Conservation (phyloP, 768 basidiomycete species). For the Roridomyces roridus region DNA sequence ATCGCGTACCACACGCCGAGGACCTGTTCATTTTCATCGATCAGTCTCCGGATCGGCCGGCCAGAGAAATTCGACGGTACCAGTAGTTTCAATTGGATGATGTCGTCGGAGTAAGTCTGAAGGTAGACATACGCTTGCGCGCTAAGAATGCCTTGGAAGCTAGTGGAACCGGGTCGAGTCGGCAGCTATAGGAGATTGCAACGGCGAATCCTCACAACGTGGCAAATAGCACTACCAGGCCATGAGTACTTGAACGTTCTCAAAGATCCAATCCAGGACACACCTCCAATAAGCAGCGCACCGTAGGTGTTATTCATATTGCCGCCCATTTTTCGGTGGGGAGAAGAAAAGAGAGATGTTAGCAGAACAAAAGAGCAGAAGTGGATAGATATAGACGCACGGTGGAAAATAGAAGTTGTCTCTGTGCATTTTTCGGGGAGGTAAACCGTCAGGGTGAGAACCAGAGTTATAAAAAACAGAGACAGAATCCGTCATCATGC, state of each 20-base stretch:
- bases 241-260: background rate
- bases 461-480: no score
- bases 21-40: background rate
- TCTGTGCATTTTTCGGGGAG: no score
- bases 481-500: no score
- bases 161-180: background rate
- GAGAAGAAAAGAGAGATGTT: background rate
- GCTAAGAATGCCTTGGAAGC: constrained; percentile 28
- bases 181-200: background rate
- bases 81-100: constrained; percentile 14
- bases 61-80: constrained; percentile 7
- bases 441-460: no score
- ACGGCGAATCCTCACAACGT: constrained; percentile 17
- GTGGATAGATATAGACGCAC: no score
- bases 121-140: constrained; percentile 29
- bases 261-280: background rate
- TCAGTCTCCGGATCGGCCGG: no score
- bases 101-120: constrained; percentile 24
- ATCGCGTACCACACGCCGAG: constrained; percentile 3
- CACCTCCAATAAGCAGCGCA: constrained; percentile 29
- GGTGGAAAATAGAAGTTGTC: no score
- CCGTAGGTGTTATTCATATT: constrained; percentile 24
- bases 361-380: no score
- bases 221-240: constrained; percentile 22
- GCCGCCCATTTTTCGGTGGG: background rate